Base-by-base conservation (phyloP, 2,329 filamentous ascomycete genomes). In the Verticillium dahliae region DNA sequence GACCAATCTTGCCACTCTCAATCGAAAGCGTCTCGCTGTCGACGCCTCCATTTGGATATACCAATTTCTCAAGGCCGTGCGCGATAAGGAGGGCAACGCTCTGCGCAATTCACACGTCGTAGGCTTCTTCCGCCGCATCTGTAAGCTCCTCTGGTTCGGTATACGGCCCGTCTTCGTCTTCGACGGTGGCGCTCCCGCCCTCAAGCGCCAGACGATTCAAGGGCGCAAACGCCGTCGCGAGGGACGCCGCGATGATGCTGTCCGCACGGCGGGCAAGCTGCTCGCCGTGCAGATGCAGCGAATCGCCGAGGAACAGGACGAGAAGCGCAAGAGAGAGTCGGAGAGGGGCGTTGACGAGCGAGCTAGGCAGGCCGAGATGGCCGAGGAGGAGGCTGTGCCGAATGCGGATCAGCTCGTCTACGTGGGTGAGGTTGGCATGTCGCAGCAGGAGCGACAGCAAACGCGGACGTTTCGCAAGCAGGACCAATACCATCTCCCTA, bases 41-140 rank as follows among this genome's bases (percentile, higher is more conserved):
- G 95, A 99, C 77, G 95, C 96, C 62, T 97, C 93, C 13, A 99
- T 99, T 73, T 99, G 95, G 95, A 98, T 99, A 69, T 99, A 99
- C 81, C 95, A 99, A 73, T 99, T 99, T 71, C 86, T 99, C 69
- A 99, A 99, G 79, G 95, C 96, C 10, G 95, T 99, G 11, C 93
- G 95, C 69, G 95, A 99, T 77, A 97, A 98, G 71, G 95, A 99
- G 76, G 95, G 95, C 60, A 97, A 99, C 72, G 95, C 95, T 1
- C 82, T 99, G 59, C 91, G 93, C 66, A 99, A 97, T 78, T 94
- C 91, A 35, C 95, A 99, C 71, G 86, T 99, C 39, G 91, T 99
- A 54, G 95, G 96, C 45, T 99, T 99, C 85, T 99, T 99, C 77
- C 91, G 95, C 59, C 88, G 95, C 63, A 97, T 99, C 73, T 99